Conservation (phyloP, 1,284 basidiomycete species). For the Leucoagaricus sp. region DNA sequence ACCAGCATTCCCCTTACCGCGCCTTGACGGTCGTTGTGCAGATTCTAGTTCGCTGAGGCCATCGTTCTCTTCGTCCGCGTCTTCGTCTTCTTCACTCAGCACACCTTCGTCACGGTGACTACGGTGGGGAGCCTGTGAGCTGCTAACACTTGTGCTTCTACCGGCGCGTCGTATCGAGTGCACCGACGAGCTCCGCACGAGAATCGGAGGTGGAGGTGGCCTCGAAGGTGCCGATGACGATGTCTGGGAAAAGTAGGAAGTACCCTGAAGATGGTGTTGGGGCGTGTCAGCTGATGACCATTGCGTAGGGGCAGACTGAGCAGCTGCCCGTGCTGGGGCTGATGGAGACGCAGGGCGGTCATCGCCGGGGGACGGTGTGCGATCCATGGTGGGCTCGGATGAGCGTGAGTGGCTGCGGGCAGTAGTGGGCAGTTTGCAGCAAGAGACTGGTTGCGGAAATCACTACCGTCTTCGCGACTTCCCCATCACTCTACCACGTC, state of each 20-base stretch:
- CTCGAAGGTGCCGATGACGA: conserved; percentile 34
- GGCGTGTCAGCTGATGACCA: conserved; percentile 59
- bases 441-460: conserved; percentile 5
- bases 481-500: conserved; percentile 11
- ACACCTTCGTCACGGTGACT: conserved; percentile 46
- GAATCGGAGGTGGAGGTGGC: conserved; percentile 41
- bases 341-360: conserved; percentile 22
- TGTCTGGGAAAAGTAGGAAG: conserved; percentile 56
- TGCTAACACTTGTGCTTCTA: conserved; percentile 63
- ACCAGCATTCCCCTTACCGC: conserved; percentile 31
- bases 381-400: conserved; percentile 34
- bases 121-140: conserved; percentile 48
- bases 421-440: neutral
- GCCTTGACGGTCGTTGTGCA: conserved; percentile 23
- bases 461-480: neutral
- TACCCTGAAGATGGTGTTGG: conserved; percentile 66
- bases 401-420: neutral
- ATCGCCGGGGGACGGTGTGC: conserved; percentile 27
- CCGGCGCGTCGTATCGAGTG: conserved; percentile 47
- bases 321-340: conserved; percentile 25
- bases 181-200: conserved; percentile 49
- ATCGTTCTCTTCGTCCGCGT: conserved; percentile 43
- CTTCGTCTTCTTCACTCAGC: conserved; percentile 48
- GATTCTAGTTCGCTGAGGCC: conserved; percentile 43
- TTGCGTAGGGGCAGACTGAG: conserved; percentile 53